phyloP scores from a whole-genome alignment of 2,329 filamentous ascomycete genomes.

The Colletotrichum tabaci region DNA sequence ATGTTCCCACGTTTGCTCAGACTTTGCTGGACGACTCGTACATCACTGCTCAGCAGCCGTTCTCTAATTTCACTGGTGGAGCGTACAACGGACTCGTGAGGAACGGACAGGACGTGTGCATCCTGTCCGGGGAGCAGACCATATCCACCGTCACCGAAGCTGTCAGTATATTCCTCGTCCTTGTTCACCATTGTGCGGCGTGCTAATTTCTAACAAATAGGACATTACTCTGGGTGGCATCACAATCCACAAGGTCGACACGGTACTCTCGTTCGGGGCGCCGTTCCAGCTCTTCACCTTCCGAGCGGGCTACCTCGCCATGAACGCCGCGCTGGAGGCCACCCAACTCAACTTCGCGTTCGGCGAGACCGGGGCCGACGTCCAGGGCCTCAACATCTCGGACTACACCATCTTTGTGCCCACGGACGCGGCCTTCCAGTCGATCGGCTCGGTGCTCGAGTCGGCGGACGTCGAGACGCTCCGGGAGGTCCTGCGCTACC shows the following conservation, averaged over 20 bases:
- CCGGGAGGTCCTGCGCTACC: constrained; percentile 49
- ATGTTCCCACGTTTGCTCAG: constrained; percentile 50
- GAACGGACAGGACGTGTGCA: constrained; percentile 50
- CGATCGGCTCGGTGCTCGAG: constrained; percentile 49
- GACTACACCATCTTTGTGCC: constrained; percentile 88
- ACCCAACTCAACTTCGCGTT: constrained; percentile 48
- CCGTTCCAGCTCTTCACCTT: constrained; percentile 51
- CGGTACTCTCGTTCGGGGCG: constrained; percentile 47
- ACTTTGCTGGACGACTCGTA: constrained; percentile 51
- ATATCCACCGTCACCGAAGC: constrained; percentile 53
- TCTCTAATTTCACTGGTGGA: constrained; percentile 55
- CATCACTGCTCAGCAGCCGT: constrained; percentile 51
- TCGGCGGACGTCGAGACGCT: constrained; percentile 46
- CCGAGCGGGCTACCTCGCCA: constrained; percentile 47
- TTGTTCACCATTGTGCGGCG: not conserved
- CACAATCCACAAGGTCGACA: constrained; percentile 52
- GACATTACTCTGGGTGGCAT: constrained; percentile 49
- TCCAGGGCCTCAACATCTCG: constrained; percentile 47
- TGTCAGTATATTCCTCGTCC: constrained; percentile 32
- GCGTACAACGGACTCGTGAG: constrained; percentile 54
- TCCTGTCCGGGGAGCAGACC: constrained; percentile 52
- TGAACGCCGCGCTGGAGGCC: constrained; percentile 50
- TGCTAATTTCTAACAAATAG: constrained; percentile 35
- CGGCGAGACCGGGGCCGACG: constrained; percentile 45
- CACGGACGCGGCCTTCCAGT: constrained; percentile 80